Conservation (phyloP, 2,329 filamentous ascomycete species). For the Diaporthe humulicola region DNA sequence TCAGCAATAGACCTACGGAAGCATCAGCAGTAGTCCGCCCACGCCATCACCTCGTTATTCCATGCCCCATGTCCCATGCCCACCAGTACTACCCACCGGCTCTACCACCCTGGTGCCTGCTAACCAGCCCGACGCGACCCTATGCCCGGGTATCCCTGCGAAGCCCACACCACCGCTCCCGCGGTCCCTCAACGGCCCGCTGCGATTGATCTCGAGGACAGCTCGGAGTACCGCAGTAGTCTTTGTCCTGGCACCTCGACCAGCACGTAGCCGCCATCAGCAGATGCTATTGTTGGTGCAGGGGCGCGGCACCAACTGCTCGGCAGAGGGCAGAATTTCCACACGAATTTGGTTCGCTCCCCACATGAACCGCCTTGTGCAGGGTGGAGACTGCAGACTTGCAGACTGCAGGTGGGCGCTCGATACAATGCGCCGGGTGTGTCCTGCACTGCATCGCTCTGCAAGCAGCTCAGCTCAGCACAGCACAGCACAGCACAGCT, state of each 20-base stretch:
- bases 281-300: slow-evolving; percentile 36
- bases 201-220: slow-evolving; percentile 25
- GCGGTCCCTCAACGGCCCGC: slow-evolving; percentile 37
- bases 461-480: neutral
- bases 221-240: no score
- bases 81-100: slow-evolving; percentile 20
- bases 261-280: slow-evolving; percentile 16
- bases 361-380: slow-evolving; percentile 9
- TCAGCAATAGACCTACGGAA: slow-evolving; percentile 15
- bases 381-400: slow-evolving; percentile 15
- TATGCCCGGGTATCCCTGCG: slow-evolving; percentile 22
- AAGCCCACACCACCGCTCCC: slow-evolving; percentile 15
- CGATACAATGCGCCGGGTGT: neutral
- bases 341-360: slow-evolving; percentile 1
- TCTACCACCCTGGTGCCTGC: slow-evolving; percentile 34
- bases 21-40: slow-evolving; percentile 22
- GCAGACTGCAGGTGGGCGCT: neutral
- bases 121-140: neutral
- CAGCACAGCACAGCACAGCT: slow-evolving; percentile 24
- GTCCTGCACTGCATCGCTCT: neutral
- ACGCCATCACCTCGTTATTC: neutral
- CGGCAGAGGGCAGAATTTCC: neutral
- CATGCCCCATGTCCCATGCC: slow-evolving; percentile 3
- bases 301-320: slow-evolving; percentile 25
- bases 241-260: slow-evolving; percentile 16